A percentile compares a stretch with the other conserved stretches of the same genome.
Conservation (phyloP, 345 rosid species). For the Salix dunnii region DNA sequence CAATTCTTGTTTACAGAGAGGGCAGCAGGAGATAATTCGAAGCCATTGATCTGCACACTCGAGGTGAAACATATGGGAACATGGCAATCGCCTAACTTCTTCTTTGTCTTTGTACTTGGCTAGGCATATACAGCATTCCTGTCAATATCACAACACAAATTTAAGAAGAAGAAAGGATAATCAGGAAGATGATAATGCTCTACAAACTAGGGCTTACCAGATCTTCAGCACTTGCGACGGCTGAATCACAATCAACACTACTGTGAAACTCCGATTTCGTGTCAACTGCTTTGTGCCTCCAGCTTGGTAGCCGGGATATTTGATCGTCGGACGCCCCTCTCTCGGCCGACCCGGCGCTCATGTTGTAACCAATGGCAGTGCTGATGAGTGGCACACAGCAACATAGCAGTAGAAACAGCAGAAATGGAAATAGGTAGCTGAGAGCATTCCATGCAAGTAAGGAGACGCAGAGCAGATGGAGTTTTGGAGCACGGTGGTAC, state of each 20-base stretch:
- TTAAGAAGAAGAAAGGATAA: no score
- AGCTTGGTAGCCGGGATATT: conserved; percentile 70
- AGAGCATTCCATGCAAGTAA: conserved; percentile 92
- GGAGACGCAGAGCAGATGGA: conserved; percentile 79
- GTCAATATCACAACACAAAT: conserved; percentile 14
- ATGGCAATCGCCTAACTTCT: conserved; percentile 81
- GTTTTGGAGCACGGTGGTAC: conserved; percentile 73
- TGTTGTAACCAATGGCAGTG: conserved; percentile 85
- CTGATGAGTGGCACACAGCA: conserved; percentile 79
- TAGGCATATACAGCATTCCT: conserved; percentile 95
- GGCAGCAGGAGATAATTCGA: conserved; percentile 86
- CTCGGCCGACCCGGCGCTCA: conserved; percentile 73
- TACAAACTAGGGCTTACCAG: conserved; percentile 1
- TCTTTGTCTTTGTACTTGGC: conserved; percentile 81
- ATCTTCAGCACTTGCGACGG: conserved; percentile 34
- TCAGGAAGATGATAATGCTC: background rate
- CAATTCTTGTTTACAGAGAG: conserved; percentile 87
- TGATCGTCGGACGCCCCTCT: conserved; percentile 92
- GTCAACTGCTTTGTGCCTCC: conserved; percentile 62
- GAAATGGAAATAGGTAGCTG: conserved; percentile 86
- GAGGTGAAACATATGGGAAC: conserved; percentile 85
- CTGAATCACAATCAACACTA: conserved; percentile 28
- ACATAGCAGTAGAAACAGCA: conserved; percentile 80
- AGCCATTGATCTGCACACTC: conserved; percentile 99
- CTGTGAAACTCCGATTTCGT: conserved; percentile 29